Conservation (phyloP, 2,329 filamentous ascomycete species). For the Apiospora arundinis region DNA sequence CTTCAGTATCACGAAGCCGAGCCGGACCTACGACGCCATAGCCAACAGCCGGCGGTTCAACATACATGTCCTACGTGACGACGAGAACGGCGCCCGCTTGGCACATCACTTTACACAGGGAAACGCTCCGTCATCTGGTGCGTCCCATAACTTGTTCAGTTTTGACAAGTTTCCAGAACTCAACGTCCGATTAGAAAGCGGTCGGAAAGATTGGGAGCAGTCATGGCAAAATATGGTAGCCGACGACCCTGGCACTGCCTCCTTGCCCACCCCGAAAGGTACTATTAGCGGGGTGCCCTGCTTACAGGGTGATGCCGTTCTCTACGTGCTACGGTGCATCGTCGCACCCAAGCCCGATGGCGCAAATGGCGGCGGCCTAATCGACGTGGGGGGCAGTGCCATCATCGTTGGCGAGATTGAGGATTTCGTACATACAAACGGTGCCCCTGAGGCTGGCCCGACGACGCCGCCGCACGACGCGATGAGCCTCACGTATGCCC, state of each 20-base stretch:
- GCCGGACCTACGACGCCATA: slow-evolving; percentile 61
- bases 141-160: neutral
- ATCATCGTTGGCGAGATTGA: slow-evolving; percentile 9
- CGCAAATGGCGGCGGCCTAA: neutral
- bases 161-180: neutral
- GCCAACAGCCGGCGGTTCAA: slow-evolving; percentile 53
- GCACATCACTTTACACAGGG: slow-evolving; percentile 60
- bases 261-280: neutral
- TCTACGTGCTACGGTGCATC: slow-evolving; percentile 9
- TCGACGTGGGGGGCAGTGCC: slow-evolving; percentile 9
- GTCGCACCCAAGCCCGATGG: neutral
- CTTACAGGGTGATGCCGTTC: neutral
- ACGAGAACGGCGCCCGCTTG: slow-evolving; percentile 53
- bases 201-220: neutral
- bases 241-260: neutral
- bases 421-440: neutral
- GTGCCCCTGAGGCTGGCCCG: neutral
- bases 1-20: slow-evolving; percentile 64
- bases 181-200: neutral
- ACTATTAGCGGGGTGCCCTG: neutral
- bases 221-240: neutral
- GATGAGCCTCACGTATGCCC: neutral
- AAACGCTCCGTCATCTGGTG: slow-evolving; percentile 39
- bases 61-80: slow-evolving; percentile 59
- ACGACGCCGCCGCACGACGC: neutral